A percentile compares a stretch with the other conserved stretches of the same genome.
These are phyloP conservation scores for Kazachstania psychrophila DNA, from an alignment of 805 yeast species.

Conservation along the genomic window DNA sequence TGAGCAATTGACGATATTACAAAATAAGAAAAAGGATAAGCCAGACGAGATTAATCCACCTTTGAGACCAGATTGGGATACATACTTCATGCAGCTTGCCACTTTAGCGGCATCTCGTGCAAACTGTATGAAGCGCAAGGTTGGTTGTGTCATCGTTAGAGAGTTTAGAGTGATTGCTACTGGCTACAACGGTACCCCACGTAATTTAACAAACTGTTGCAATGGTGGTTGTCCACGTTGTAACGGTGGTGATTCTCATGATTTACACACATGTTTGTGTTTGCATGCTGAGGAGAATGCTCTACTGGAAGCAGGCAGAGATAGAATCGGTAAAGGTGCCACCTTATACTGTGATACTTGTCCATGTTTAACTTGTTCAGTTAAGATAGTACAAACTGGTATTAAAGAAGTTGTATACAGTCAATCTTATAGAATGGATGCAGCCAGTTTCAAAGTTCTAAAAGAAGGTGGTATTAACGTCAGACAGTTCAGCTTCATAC, in stretches of 20 bases:
- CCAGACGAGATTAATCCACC: constrained; percentile 21
- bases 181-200: constrained; percentile 96
- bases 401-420: constrained; percentile 87
- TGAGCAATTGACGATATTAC: constrained; percentile 10
- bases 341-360: constrained; percentile 90
- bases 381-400: constrained; percentile 90
- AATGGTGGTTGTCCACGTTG: constrained; percentile 95
- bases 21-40: constrained; percentile 8
- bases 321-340: constrained; percentile 55
- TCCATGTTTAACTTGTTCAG: constrained; percentile 93
- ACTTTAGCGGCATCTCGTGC: constrained; percentile 86
- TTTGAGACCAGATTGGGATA: constrained; percentile 85
- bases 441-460: constrained; percentile 59
- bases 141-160: constrained; percentile 89
- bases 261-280: constrained; percentile 78
- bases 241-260: constrained; percentile 61
- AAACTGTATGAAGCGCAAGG: constrained; percentile 95
- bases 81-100: constrained; percentile 89
- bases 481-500: constrained; percentile 42
- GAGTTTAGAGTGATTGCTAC: constrained; percentile 86
- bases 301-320: constrained; percentile 85
- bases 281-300: constrained; percentile 98
- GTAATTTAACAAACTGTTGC: constrained; percentile 78
- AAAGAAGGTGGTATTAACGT: constrained; percentile 63
- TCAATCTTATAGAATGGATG: constrained; percentile 88